Base-by-base conservation (phyloP, 208 protist species). In the Wallacemonas rigidus region DNA sequence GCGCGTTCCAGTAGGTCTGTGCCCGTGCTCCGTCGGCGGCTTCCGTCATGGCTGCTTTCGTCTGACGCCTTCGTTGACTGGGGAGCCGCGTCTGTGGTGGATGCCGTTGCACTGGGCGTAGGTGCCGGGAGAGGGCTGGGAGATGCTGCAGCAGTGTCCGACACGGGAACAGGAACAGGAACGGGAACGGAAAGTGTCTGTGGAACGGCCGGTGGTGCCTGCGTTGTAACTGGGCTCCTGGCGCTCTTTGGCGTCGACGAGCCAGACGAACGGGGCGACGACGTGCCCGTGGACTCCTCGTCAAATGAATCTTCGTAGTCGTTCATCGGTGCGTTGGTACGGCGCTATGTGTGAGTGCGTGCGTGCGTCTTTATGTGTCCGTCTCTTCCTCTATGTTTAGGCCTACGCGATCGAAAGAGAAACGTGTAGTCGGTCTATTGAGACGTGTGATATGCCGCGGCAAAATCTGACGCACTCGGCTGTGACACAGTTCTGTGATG, bases 251-350 rank as follows among this genome's bases (percentile, higher is more conserved):
- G 53, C 6, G 53, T 38, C 14, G 6, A 9, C 48, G 48, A 6
- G 53, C 5, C 14, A 26, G 53, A 57, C 9, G 15, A 15, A 0
- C 5, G 53, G 8, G 6, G 17, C 5, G 67, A 71, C 6, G 51
- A 60, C 43, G 43, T 55, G 2, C 54, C 47, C 1, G 74, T 81
- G 1, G 87, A 79, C 39, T 71, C 76, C n/a, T 69, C 56, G 43
- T 91, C 85, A 75, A 95, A 95, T 0, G 82, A 87, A 47, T 92
- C 87, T 15, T 85, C 79, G 75, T 92, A 95, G n/a, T 71, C 65
- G 64, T 72, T 81, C 90, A 95, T 95, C 26, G 26, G 26, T 26
- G 26, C 26, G 26, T 26, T 26, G 26, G 26, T 26, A 26, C 26
- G n/a, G n/a, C 12, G 53, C 15, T 47, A 5, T 71, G 50, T 51